Base-by-base conservation (phyloP, 106 monocot genomes). In the Dioscorea dumetorum region DNA sequence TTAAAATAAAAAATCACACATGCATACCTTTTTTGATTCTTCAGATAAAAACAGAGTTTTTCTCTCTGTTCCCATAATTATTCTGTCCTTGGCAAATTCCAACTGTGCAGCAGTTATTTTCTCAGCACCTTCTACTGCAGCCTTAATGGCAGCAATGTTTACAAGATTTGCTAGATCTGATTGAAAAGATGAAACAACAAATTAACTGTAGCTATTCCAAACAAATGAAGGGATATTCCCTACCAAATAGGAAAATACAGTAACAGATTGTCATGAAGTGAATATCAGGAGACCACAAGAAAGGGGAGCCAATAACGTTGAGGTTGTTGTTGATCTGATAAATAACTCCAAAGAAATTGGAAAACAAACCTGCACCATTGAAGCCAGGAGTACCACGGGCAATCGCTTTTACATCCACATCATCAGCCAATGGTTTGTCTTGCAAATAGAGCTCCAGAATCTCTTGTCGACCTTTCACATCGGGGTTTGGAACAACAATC, bases 401-500 rank as follows among this genome's bases (percentile, higher is more conserved):
- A 77, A 99, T 84, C 24, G 82, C 74, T 72, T 85, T 99, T 49
- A 85, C 70, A 77, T 99, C 92, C 60, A 99, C 84, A 81, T 93
- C 93, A 76, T 83, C 83, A 41, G 85, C 76, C 62, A 90, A 70
- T 67, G 92, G 97, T 59, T 93, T 93, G 70, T 93, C 90, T 68
- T 99, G 84, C 66, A 99, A 76, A 82, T 99, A 93, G 14, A 93
- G 85, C 63, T 99, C 92, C 49, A 99, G 67, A 73, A 99, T 99
- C 60, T 99, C 92, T 77, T 87, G 92, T 50, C 97, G 79, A 3
- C 97, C 97, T 28, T 84, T 76, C 49, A 99, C 76, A 80, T 99
- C 97, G 51, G 97, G 97, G 77, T 75, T 99, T 70, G 92, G 86
- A 65, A 99, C 97, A 66, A 92, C 88, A 89, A 97, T 97, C 97